Evolutionary conservation across 371 early-diverging fungal species (phyloP).

Genomic region (Mucor irregularis): DNA sequence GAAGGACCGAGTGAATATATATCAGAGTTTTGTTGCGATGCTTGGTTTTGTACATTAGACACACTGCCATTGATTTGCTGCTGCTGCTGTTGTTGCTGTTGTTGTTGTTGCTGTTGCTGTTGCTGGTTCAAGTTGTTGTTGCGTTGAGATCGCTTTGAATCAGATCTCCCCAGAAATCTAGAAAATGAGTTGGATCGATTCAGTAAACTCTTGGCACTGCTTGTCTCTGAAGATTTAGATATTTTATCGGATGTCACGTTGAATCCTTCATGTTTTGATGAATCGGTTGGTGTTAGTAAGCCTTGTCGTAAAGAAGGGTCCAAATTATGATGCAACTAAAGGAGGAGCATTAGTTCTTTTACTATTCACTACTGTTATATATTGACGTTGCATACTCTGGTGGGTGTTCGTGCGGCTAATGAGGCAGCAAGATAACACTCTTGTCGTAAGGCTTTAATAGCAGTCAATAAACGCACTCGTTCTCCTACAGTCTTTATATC

Average conservation of each 20-base stretch:
- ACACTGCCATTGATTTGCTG: constrained; percentile 9
- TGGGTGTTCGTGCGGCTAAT: constrained; percentile 32
- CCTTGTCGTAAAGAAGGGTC: not conserved
- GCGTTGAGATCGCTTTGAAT: constrained; percentile 41
- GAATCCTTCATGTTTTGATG: constrained; percentile 35
- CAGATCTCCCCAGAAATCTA: constrained; percentile 49
- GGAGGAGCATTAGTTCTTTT: not conserved
- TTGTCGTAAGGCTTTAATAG: constrained; percentile 71
- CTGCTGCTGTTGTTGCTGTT: constrained; percentile 12
- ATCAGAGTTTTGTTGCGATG: constrained; percentile 18
- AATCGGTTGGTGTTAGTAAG: constrained; percentile 5
- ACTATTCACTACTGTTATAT: not conserved
- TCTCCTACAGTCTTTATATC: constrained; percentile 84
- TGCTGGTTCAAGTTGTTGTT: constrained; percentile 6
- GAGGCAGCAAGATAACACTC: constrained; percentile 54
- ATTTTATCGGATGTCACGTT: constrained; percentile 31
- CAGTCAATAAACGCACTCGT: constrained; percentile 73
- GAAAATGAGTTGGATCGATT: constrained; percentile 55
- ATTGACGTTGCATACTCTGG: constrained; percentile 1
- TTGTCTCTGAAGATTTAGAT: constrained; percentile 43
- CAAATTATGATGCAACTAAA: constrained; percentile 4
- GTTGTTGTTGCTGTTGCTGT: constrained; percentile 9
- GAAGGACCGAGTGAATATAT: constrained; percentile 32
- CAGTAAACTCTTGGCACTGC: constrained; percentile 31
- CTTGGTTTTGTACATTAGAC: constrained; percentile 5